Conservation (phyloP, 495 filamentous ascomycete species). For the Penicillium paradoxum region DNA sequence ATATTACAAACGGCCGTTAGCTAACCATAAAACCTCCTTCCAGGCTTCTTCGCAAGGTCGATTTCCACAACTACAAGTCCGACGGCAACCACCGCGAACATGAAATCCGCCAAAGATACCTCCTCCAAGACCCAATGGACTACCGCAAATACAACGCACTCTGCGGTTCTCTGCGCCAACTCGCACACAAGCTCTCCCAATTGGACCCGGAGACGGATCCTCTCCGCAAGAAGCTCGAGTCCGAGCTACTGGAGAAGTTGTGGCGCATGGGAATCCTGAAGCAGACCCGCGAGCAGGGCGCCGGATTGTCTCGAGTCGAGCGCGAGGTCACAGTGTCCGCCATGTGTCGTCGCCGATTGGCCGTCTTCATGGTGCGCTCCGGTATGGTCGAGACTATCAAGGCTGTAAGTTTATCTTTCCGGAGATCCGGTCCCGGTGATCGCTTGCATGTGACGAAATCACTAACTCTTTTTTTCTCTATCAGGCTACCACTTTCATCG, state of each 20-base stretch:
- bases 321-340: constrained; percentile 78
- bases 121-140: constrained; percentile 80
- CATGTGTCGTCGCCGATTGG: constrained; percentile 73
- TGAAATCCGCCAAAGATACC: constrained; percentile 74
- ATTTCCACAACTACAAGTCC: constrained; percentile 89
- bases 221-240: constrained; percentile 72
- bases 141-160: constrained; percentile 85
- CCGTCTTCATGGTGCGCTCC: constrained; percentile 81
- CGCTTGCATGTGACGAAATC: too few relatives aligned
- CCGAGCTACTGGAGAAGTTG: constrained; percentile 80
- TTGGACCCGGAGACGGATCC: constrained; percentile 73
- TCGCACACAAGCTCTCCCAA: constrained; percentile 78
- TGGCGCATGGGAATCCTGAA: constrained; percentile 84
- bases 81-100: constrained; percentile 81
- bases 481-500: constrained; percentile 73
- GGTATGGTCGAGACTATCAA: constrained; percentile 86
- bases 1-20: background rate
- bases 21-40: constrained; percentile 6
- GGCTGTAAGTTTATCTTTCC: constrained; percentile 35
- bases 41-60: constrained; percentile 81
- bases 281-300: constrained; percentile 52
- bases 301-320: constrained; percentile 73
- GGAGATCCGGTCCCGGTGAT: too few relatives aligned
- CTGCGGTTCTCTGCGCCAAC: constrained; percentile 76
- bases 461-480: constrained; percentile 1